Percentiles rank a stretch among this genome's conserved stretches.
phyloP scores from a whole-genome alignment of 352 stramenopile genomes.

The Halophytophthora polymorphica region DNA sequence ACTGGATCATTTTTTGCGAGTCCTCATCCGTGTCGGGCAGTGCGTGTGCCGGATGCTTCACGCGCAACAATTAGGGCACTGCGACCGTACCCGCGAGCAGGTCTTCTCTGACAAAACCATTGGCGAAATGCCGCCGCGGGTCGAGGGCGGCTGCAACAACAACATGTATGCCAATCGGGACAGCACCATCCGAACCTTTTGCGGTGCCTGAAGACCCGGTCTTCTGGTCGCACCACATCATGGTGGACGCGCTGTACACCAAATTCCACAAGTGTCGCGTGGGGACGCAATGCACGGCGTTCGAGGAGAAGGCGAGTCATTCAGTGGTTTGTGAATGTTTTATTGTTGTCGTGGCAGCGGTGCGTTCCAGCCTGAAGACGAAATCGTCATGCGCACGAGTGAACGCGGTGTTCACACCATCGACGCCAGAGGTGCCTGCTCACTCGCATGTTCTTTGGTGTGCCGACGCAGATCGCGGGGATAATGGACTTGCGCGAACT shows the following conservation, averaged over 20 bases:
- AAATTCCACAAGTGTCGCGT: conserved; percentile 75
- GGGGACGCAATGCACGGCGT: conserved; percentile 34
- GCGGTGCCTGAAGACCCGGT: conserved; percentile 53
- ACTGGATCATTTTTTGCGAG: conserved; percentile 67
- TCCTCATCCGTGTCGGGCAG: conserved; percentile 8
- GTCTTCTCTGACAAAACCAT: conserved; percentile 51
- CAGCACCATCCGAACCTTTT: conserved; percentile 55
- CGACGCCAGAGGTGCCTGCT: conserved; percentile 13
- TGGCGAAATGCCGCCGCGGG: conserved; percentile 39
- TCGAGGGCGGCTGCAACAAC: conserved; percentile 64
- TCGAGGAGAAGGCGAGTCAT: conserved; percentile 45
- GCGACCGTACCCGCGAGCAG: conserved; percentile 38
- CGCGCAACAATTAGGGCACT: conserved; percentile 38
- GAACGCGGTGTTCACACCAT: conserved; percentile 34
- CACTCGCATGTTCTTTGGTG: conserved; percentile 38
- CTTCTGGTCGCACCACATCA: conserved; percentile 78
- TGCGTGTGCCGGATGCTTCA: conserved; percentile 44
- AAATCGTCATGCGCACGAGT: conserved; percentile 42
- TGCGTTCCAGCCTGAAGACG: conserved; percentile 45
- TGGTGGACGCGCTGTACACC: conserved; percentile 58
- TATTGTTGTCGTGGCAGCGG: conserved; percentile 38
- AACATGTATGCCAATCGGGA: conserved; percentile 54
- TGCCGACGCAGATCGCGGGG: conserved; percentile 39
- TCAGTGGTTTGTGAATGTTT: conserved; percentile 43
- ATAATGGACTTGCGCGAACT: conserved; percentile 49